Conservation (phyloP, 225 moss, liverwort and hornwort genomes). For the Polytrichum formosum region DNA sequence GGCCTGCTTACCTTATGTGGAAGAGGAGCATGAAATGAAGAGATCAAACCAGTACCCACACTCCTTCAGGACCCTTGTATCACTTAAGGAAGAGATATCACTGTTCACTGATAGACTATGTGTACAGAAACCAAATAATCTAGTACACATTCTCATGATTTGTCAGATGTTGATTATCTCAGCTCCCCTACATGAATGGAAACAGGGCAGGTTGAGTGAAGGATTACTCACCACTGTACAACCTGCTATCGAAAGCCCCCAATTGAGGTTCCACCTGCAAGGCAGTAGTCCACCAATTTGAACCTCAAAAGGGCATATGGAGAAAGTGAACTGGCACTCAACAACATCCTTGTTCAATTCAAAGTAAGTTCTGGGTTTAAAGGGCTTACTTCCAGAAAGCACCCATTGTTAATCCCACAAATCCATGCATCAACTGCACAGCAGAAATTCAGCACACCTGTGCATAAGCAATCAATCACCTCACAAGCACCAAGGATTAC, state of each 20-base stretch:
- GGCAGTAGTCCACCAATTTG: conserved; percentile 5
- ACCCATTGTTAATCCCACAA: conserved; percentile 88
- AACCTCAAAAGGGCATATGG: neutral
- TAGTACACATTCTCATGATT: no score
- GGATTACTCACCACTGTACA: conserved; percentile 71
- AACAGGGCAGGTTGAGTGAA: neutral
- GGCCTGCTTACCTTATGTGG: no score
- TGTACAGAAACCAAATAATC: no score
- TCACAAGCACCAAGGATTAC: conserved; percentile 9
- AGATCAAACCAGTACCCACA: no score
- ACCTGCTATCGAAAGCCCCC: conserved; percentile 74
- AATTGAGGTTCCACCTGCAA: conserved; percentile 81
- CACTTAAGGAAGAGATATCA: no score
- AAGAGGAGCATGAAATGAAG: no score
- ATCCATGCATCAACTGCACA: conserved; percentile 91
- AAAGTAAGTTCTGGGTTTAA: neutral
- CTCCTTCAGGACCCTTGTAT: no score
- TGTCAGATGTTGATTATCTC: conserved; percentile 3
- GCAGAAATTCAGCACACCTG: no score
- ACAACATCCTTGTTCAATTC: no score
- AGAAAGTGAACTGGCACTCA: conserved; percentile 1
- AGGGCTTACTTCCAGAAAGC: conserved; percentile 82
- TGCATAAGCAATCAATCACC: conserved; percentile 10
- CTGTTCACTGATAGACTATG: no score
- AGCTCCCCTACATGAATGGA: conserved; percentile 60